phyloP scores from a whole-genome alignment of 805 yeast species.

The Zygotorulaspora danielsina region DNA sequence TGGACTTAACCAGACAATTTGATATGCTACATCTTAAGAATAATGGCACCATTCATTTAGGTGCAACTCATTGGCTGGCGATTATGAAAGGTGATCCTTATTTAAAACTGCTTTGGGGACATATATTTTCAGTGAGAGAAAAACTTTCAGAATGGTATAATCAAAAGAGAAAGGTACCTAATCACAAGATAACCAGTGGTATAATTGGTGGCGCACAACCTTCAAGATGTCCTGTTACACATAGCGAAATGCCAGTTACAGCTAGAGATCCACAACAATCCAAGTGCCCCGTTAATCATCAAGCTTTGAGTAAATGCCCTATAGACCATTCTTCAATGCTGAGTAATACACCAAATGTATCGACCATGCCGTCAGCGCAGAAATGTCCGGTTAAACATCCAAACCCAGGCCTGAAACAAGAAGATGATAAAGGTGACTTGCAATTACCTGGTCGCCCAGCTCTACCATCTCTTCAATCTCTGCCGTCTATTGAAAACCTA shows the following conservation, averaged over 20 bases:
- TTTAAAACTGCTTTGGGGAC: slow-evolving; percentile 51
- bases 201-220: slow-evolving; percentile 14
- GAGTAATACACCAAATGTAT: slow-evolving; percentile 5
- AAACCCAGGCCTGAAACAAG: slow-evolving; percentile 5
- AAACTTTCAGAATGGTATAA: slow-evolving; percentile 34
- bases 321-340: slow-evolving; percentile 24
- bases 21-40: slow-evolving; percentile 44
- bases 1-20: slow-evolving; percentile 41
- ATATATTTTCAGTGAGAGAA: slow-evolving; percentile 42
- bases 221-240: slow-evolving; percentile 31
- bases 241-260: slow-evolving; percentile 7
- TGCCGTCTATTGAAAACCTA: slow-evolving; percentile 28
- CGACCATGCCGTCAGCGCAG: slow-evolving; percentile 4
- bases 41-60: slow-evolving; percentile 42
- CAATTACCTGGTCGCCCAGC: background rate
- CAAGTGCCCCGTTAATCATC: slow-evolving; percentile 10
- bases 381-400: slow-evolving; percentile 24
- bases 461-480: slow-evolving; percentile 4
- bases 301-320: slow-evolving; percentile 14
- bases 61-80: slow-evolving; percentile 57
- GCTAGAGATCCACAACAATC: slow-evolving; percentile 5
- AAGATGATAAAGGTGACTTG: background rate
- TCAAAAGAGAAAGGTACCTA: slow-evolving; percentile 21
- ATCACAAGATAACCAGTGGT: slow-evolving; percentile 7
- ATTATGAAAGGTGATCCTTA: slow-evolving; percentile 57